These are phyloP conservation scores for Leersia perrieri DNA, from an alignment of 176 grass and related monocot species.

Conservation along the genomic window DNA sequence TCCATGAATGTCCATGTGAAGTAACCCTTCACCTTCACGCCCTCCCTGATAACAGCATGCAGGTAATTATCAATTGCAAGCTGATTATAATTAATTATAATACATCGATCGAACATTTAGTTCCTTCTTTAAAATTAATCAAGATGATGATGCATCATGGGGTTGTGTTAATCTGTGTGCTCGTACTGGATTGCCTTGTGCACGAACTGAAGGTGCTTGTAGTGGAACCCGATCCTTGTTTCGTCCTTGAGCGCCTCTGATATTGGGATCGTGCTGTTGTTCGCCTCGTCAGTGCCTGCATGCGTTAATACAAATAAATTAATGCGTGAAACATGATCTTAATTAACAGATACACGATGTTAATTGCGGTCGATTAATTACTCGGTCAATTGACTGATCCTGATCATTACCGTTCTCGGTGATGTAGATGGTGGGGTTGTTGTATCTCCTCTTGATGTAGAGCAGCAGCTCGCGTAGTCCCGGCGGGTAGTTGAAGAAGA, in stretches of 20 bases:
- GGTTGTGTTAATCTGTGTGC: background rate
- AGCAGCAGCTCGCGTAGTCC: slow-evolving; percentile 53
- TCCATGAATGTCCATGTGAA: slow-evolving; percentile 76
- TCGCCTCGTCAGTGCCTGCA: slow-evolving; percentile 35
- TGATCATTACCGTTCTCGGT: slow-evolving; percentile 41
- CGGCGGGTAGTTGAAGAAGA: slow-evolving; percentile 44
- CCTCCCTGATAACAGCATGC: slow-evolving; percentile 11
- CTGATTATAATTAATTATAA: too few species aligned
- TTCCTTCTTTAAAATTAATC: too few species aligned
- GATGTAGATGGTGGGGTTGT: slow-evolving; percentile 46
- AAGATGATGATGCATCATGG: too few species aligned
- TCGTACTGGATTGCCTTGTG: slow-evolving; percentile 45
- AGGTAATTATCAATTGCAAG: too few species aligned
- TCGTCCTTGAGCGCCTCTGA: slow-evolving; percentile 42
- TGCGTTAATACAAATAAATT: too few species aligned
- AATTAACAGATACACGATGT: too few species aligned
- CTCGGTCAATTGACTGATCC: too few species aligned
- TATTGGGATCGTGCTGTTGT: slow-evolving; percentile 40
- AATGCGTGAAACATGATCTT: too few species aligned
- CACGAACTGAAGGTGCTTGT: slow-evolving; percentile 36
- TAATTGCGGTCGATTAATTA: too few species aligned
- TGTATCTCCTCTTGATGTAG: slow-evolving; percentile 51
- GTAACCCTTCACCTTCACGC: slow-evolving; percentile 53
- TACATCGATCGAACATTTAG: too few species aligned
- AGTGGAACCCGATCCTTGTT: slow-evolving; percentile 42